Conservation (phyloP, 192 early-diverging fungal genomes). For the Phlyctochytrium planicorne region DNA sequence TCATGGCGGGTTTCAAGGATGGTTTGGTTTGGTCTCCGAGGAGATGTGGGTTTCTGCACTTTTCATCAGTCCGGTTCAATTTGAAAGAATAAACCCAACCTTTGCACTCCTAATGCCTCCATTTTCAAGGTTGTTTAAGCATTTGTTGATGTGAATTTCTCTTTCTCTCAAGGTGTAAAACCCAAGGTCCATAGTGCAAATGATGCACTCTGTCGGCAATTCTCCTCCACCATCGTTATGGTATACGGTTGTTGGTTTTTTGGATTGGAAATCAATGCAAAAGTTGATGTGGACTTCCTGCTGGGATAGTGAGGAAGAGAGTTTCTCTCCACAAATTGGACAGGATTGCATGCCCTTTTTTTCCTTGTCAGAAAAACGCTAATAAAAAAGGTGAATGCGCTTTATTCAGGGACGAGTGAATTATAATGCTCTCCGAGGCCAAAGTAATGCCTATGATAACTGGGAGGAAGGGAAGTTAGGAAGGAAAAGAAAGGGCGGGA, state of each 20-base stretch:
- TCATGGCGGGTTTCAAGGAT: background rate
- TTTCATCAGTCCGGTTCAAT: background rate
- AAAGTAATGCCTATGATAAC: conserved; percentile 86
- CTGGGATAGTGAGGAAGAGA: background rate
- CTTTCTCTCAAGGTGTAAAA: too few relatives aligned
- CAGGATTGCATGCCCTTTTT: background rate
- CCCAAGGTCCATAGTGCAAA: too few relatives aligned
- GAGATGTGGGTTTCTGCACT: background rate
- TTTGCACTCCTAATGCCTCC: too few relatives aligned
- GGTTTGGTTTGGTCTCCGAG: background rate
- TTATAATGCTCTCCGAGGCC: conserved; percentile 98
- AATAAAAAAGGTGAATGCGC: background rate
- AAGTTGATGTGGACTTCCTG: background rate
- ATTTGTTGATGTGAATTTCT: too few relatives aligned
- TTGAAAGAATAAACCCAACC: background rate
- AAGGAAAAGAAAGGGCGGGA: background rate
- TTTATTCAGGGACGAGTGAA: background rate
- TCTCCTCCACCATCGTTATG: background rate
- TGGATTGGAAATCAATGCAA: background rate
- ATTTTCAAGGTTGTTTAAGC: too few relatives aligned
- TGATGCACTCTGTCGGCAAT: background rate
- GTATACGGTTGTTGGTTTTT: background rate
- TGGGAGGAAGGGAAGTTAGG: conserved; percentile 21
- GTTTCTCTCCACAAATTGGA: background rate
- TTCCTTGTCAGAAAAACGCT: background rate